Evolutionary conservation across 176 grass and related monocot species (phyloP), one percentile per base, ranked within the genome.

Genomic region (Carex myosuroides): DNA sequence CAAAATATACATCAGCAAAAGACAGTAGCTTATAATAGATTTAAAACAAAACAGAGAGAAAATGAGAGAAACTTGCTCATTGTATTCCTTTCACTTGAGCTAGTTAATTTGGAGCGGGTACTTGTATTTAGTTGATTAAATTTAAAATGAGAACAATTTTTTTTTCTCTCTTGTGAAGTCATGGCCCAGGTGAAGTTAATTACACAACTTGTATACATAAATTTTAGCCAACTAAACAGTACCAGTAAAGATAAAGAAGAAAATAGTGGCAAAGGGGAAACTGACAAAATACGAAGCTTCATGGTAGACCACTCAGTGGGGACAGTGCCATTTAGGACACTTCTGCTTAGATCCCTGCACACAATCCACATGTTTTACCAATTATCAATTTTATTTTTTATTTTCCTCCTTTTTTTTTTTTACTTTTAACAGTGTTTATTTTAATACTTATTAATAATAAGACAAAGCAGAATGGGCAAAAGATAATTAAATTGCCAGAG

Each of bases 301-400:
- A 95, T 91, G 60, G 8, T 84, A 50, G 88, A 82, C 95, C 92
- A 98, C 65, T 79, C 79, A 30, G 72, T 79, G 55, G 95, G 92
- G 61, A 98, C 68, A 32, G 70, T 75, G 37, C 92, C 95, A 55
- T 85, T 89, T 16, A 98, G 79, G 53, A 98, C 74, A 67, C 18
- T 98, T 72, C 91, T 89, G 83, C 88, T 95, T 66, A 95, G 83
- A 72, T 98, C 92, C 56, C 95, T 94, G 80, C 41, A 87, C 30
- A 64, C 30, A 74, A 81, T 87, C 29, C 46, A n/a, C 46, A 57
- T 54, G 46, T 29, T 37, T 69, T 53, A 83, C 35, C 22, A 1
- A 37, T 42, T 42, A 18, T 62, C 13, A 65, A 44, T 20, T 60
- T 82, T 58, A 0, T 33, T 22, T 20, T 60, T 5, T 22, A 7